Evolutionary conservation across 352 stramenopile genomes (phyloP), one percentile per base, ranked within the genome.

Genomic region (Aphanomyces stellatus): DNA sequence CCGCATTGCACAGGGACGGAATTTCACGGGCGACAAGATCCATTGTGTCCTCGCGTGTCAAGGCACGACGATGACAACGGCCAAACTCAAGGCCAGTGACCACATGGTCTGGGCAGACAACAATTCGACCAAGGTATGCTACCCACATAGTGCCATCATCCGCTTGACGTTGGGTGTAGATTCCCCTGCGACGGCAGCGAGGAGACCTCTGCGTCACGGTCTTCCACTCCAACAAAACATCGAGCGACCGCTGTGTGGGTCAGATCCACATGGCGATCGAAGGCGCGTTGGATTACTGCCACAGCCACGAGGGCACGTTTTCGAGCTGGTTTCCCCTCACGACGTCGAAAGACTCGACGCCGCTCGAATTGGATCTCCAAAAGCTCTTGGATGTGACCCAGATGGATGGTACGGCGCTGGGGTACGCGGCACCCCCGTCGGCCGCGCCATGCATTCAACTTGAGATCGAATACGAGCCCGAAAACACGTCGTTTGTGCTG

Each of bases 401-500:
- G 11, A 33, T 51, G 11, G 34, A 51, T 53, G n/a, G n/a, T n/a
- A 30, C 25, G 4, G 56, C 8, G 5, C 46, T 56, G 2, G 60
- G 60, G 5, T 67, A 67, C 31, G 31, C 30, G 24, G 33, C 41
- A 22, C 60, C 60, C 27, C 48, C 60, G 33, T 34, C 59, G 22
- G 30, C 60, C 4, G 17, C 31, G 6, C 43, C 49, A 13, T 67
- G 60, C 46, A 6, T 67, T 7, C 30, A 57, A 5, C 30, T 67
- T 6, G 4, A 55, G 24, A 49, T 67, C 10, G 24, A 28, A 41
- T 57, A 59, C 37, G 49, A 67, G 24, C 46, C 48, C 11, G 30
- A 49, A 30, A 37, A 25, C 19, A 43, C 60, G 28, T 41, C 37
- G 5, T 67, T 67, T 59, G 46, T 67, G 24, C 17, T 67, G 5